Base-by-base conservation (phyloP, 2,329 filamentous ascomycete species). In the Ploettnerulaceae sp. region DNA sequence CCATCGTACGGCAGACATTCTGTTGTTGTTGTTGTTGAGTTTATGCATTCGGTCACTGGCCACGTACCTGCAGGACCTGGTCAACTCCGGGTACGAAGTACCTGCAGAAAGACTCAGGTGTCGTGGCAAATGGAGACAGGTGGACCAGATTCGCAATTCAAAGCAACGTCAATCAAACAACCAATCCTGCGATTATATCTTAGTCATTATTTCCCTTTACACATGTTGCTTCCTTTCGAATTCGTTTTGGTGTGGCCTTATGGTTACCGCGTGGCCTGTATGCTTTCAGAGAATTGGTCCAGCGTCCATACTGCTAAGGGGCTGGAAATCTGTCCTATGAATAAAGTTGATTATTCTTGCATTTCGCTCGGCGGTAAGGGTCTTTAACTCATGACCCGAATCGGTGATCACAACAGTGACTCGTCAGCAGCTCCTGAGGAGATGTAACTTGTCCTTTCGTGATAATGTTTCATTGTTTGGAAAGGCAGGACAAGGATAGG, bases 61-160 rank as follows among this genome's bases (percentile, higher is more conserved):
- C 21, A 37, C 20, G 34, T 37, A n/a, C n/a, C n/a, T n/a, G n/a
- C 12, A 21, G 34, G 24, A 37, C 34, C 34, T 37, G 34, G 21
- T 24, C 25, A 5, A 11, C 15, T 5, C 20, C 36, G 31, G 21
- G 25, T 26, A 21, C 37, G 17, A 17, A 40, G 37, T 40, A 40
- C 37, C 37, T 40, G 37, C 36, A 39, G 20, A 17, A 3, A 21
- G 21, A 12, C n/a, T 29, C 25, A 40, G 36, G 28, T 25, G 29
- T 40, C 47, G 47, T 49, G 47, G 47, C 36, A 36, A 26, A 32
- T 26, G 47, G 40, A 45, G 29, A 49, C 21, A 35, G 47, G 47
- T 32, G 28, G 40, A 18, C 35, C 35, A 34, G 35, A 18, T 18
- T 3, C 35, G n/a, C 18, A 32, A 33, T 24, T 31, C 25, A 21